Base-by-base conservation (phyloP, 2,329 filamentous ascomycete genomes). In the Tothia fuscella region DNA sequence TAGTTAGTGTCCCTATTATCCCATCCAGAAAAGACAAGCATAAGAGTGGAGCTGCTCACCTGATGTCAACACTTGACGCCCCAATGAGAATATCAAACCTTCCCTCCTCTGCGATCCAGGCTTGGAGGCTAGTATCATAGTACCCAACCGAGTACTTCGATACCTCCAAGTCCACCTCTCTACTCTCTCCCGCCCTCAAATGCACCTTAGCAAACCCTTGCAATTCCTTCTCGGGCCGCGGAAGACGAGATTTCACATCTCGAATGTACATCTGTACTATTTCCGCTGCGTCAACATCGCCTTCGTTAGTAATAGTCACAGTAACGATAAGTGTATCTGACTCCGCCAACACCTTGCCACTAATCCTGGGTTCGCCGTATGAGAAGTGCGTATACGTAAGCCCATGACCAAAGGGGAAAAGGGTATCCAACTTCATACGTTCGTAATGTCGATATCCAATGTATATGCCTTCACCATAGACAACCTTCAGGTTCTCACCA, bases 341-440 rank as follows among this genome's bases (percentile, higher is more conserved):
- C 59, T 75, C 64, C 2, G 31, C 55, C 51, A 79, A 62, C 30
- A 42, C 72, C 54, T 2, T 62, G 55, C 40, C 70, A 50, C 61
- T 67, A 41, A 79, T 64, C 3, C 67, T 67, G 0, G 76, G 69
- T 1, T 66, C 62, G 12, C 75, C 74, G 52, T 82, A 80, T 35
- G 70, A 66, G 54, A 86, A 89, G 0, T 65, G 75, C 0, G 82
- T 87, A 60, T 88, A 91, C 13, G 79, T 82, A 1, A 91, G 67
- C 2, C 85, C 81, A 54, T 86, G 78, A 10, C 82, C 82, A 55
- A 93, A 93, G 44, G 80, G 71, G 60, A 88, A 86, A 0, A 81
- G 65, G 0, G 78, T 76, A 4, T 67, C 60, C 38, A 78, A 68
- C 20, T 66, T 65, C 10, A 67, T 62, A 16, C 72, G 72, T 51